Percentiles rank a stretch among this genome's conserved stretches.
Conservation (phyloP, 331 rosid species). For the Malus hybrid region DNA sequence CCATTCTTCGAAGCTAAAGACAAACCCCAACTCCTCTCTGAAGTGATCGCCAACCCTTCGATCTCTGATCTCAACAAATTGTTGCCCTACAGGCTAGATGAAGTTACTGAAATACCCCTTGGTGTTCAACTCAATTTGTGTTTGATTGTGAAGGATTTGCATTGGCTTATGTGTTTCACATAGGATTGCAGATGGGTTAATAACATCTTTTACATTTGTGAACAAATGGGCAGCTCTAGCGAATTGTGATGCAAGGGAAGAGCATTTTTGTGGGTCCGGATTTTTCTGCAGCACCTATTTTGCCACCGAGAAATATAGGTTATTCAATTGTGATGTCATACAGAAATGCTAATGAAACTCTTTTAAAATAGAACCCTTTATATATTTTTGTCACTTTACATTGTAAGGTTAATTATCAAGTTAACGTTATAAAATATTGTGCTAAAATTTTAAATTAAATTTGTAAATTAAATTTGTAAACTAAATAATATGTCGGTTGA, state of each 20-base stretch:
- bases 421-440: too few species aligned
- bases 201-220: slow-evolving; percentile 2
- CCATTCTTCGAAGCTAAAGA: slow-evolving; percentile 15
- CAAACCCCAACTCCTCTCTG: background rate
- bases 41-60: background rate
- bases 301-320: slow-evolving; percentile 5
- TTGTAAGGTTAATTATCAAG: too few species aligned
- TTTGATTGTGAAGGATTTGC: background rate
- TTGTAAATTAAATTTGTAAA: too few species aligned
- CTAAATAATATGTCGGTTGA: too few species aligned
- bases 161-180: slow-evolving; percentile 14
- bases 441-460: too few species aligned
- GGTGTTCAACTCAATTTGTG: slow-evolving; percentile 18
- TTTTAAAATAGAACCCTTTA: too few species aligned
- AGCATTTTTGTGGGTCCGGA: background rate
- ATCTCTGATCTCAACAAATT: slow-evolving; percentile 4
- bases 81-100: slow-evolving; percentile 4
- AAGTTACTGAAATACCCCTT: background rate
- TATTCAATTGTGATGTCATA: too few species aligned
- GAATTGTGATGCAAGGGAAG: background rate
- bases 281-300: slow-evolving; percentile 7
- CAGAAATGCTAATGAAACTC: too few species aligned
- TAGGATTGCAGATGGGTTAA: slow-evolving; percentile 7
- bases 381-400: too few species aligned
- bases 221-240: slow-evolving; percentile 8